Base-by-base conservation (phyloP, 495 filamentous ascomycete species). In the Xylaria venustula region DNA sequence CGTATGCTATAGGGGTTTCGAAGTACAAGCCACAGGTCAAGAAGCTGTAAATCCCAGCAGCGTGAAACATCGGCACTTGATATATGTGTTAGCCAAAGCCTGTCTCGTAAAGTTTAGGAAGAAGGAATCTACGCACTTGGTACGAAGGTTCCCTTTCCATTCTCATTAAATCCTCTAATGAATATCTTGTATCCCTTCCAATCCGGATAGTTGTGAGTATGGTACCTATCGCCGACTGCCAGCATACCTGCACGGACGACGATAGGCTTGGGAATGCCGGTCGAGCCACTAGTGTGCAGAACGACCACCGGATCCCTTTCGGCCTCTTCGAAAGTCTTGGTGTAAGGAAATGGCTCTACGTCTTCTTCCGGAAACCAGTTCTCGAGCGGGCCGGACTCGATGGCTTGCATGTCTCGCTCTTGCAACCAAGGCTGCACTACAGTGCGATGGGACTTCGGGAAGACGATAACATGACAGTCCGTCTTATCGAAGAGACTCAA, bases 211-310 rank as follows among this genome's bases (percentile, higher is more conserved):
- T 61, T 25, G 7, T n/a, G n/a, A n/a, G n/a, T 66, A 40, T 40
- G 68, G 28, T 58, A 67, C 15, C 40, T 55, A 52, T 87, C 85
- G 0, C 71, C 42, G 0, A 79, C 68, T 7, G 73, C 75, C 4
- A 84, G 14, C 60, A 78, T 78, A 23, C 80, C 83, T 7, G 85
- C 74, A 2, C 69, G 76, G 22, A 75, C 65, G 7, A 75, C 62
- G 4, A 88, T 73, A 1, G 81, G 81, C 66, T 87, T 87, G 0
- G 85, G 80, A 12, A 79, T 60, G 1, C 79, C 86, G 3, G 85
- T 87, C 37, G 82, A 83, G 17, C 86, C 86, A 17, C 83, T 86
- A 7, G 85, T 87, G 61, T 88, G 86, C 12, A 87, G 64, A 11
- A 86, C 68, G 4, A 79, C 30, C 1, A 76, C 59, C 0, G 76